These are phyloP conservation scores for Aegilops tauschii DNA, from an alignment of 176 grass and related monocot species.

Conservation along the genomic window DNA sequence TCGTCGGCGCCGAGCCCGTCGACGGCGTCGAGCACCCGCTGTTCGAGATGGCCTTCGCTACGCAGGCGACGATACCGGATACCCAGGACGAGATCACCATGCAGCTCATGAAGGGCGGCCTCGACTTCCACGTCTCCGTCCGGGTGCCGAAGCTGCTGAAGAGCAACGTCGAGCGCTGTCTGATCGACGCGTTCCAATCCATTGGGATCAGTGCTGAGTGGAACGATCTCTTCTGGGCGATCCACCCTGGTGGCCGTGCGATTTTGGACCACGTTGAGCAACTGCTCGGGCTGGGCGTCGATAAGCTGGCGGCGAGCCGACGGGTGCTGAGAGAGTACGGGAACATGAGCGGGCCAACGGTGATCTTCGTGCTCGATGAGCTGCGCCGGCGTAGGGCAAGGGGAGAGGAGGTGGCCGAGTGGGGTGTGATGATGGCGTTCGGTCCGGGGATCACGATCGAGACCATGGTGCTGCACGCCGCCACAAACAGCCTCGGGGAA, in stretches of 20 bases:
- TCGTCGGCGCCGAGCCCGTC: neutral
- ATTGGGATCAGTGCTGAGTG: neutral
- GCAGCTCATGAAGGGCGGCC: neutral
- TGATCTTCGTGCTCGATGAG: constrained; percentile 11
- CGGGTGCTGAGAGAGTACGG: neutral
- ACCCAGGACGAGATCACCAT: neutral
- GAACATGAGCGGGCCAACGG: neutral
- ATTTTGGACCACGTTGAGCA: neutral
- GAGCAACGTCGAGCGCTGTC: neutral
- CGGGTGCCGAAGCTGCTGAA: neutral
- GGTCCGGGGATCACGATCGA: constrained; percentile 5
- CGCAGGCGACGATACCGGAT: neutral
- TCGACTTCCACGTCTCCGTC: constrained; percentile 14
- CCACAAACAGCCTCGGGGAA: neutral
- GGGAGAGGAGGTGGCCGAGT: neutral
- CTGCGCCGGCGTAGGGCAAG: neutral
- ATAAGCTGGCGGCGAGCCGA: neutral
- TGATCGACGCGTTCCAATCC: neutral
- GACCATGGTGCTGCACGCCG: neutral
- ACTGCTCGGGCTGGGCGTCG: neutral
- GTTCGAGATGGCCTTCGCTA: neutral
- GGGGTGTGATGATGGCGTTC: constrained; percentile 2
- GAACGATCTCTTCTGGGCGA: constrained; percentile 6
- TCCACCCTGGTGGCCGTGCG: neutral
- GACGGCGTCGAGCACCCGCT: neutral